Evolutionary conservation across 2,329 filamentous ascomycete species (phyloP), one percentile per base, ranked within the genome.

Genomic region (Dryadomyces quercus-mongolicae): DNA sequence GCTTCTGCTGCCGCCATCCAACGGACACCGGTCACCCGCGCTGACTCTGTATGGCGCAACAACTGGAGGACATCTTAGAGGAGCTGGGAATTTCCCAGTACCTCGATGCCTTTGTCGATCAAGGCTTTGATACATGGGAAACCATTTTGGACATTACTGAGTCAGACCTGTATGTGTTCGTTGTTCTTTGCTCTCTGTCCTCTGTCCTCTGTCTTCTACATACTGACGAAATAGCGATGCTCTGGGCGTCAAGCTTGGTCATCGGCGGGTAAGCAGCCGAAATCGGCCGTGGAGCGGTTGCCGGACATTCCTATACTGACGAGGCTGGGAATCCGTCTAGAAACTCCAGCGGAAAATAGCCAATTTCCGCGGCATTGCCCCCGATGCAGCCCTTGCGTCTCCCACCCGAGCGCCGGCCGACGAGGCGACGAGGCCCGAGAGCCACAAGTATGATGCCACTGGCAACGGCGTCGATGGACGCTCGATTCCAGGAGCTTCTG

Each of bases 81-180:
- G 85, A 87, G 74, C 75, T 92, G 74, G 87, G 86, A 65, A 76
- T 93, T 67, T 74, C 80, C 70, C 85, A 90, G 69, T 92, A 93
- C 70, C 77, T 87, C 56, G 76, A 84, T 60, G 70, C 74, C 54
- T 87, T 93, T 62, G 66, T 88, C 46, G 81, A 87, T 53, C 86
- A 92, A 68, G 88, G 88, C 3, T 93, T 93, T 66, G 88, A 93
- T 67, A 82, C 83, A 12, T 92, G 88, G 88, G 85, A 89, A 38
- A 90, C 84, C 1, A 83, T 92, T 54, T 74, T 90, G 51, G 87
- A 92, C 64, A 90, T 93, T 53, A 89, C 87, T 57, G 88, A 92
- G 68, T 86, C 85, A 22, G 88, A 93, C 63, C 74, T 93, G 85
- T 89, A 68, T 66, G 82, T 70, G n/a, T 5, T 18, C 34, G n/a